Evolutionary conservation across 805 yeast genomes (phyloP).

Genomic region (Myxozyma sirexii): DNA sequence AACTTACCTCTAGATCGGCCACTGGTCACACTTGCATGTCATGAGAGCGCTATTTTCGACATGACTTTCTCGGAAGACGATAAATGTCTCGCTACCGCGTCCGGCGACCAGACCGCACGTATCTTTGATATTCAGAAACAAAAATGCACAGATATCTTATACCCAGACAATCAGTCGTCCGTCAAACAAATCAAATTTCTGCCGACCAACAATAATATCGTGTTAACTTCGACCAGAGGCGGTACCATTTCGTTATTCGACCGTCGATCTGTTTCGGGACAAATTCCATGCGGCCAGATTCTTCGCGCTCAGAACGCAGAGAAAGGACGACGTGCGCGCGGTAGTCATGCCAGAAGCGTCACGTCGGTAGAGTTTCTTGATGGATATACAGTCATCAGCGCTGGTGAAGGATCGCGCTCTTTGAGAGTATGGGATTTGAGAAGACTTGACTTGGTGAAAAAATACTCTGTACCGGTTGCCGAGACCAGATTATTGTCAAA

Average conservation of each 20-base stretch:
- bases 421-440: slow-evolving; percentile 26
- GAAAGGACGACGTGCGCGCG: slow-evolving; percentile 11
- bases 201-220: neutral
- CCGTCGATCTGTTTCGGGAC: slow-evolving; percentile 13
- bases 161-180: slow-evolving; percentile 6
- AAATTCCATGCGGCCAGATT: slow-evolving; percentile 12
- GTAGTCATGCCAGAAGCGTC: slow-evolving; percentile 18
- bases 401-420: slow-evolving; percentile 20
- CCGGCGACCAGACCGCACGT: slow-evolving; percentile 31
- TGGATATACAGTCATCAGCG: slow-evolving; percentile 20
- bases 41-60: slow-evolving; percentile 31
- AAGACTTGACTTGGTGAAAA: neutral
- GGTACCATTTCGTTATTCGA: slow-evolving; percentile 30
- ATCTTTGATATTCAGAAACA: slow-evolving; percentile 22
- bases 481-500: neutral
- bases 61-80: slow-evolving; percentile 21
- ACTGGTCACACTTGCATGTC: slow-evolving; percentile 15
- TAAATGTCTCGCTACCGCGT: slow-evolving; percentile 20
- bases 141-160: slow-evolving; percentile 16
- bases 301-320: slow-evolving; percentile 25
- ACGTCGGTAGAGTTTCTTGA: slow-evolving; percentile 23
- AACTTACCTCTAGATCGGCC: neutral
- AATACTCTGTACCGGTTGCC: slow-evolving; percentile 4
- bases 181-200: slow-evolving; percentile 28
- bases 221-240: slow-evolving; percentile 17